Conservation (phyloP, 805 yeast species). For the Starmerella sp. region DNA sequence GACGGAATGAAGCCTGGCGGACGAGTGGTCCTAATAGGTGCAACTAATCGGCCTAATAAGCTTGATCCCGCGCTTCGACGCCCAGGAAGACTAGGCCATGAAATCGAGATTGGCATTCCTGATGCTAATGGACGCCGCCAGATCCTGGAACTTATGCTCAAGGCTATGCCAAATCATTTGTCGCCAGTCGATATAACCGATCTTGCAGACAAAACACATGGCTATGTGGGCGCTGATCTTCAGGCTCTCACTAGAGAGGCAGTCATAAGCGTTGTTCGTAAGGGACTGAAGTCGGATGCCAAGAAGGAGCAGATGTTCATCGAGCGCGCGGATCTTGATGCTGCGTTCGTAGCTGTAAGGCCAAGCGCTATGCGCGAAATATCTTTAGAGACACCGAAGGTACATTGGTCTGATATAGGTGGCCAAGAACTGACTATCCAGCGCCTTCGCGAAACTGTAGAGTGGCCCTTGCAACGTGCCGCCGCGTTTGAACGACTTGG, state of each 20-base stretch:
- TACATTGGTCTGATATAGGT: slow-evolving; percentile 88
- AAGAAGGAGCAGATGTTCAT: slow-evolving; percentile 36
- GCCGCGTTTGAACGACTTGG: slow-evolving; percentile 70
- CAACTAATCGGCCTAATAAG: slow-evolving; percentile 94
- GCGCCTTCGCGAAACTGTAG: slow-evolving; percentile 80
- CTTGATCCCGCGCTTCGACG: slow-evolving; percentile 90
- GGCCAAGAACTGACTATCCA: slow-evolving; percentile 80
- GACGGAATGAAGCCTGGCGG: slow-evolving; percentile 99
- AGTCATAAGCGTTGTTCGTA: slow-evolving; percentile 68
- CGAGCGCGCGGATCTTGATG: slow-evolving; percentile 46
- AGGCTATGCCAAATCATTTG: slow-evolving; percentile 47
- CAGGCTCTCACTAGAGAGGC: slow-evolving; percentile 80
- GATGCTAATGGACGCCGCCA: slow-evolving; percentile 69
- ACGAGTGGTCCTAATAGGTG: slow-evolving; percentile 96
- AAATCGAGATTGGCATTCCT: slow-evolving; percentile 84
- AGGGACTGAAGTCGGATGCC: slow-evolving; percentile 35
- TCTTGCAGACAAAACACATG: slow-evolving; percentile 76
- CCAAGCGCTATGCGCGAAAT: slow-evolving; percentile 98
- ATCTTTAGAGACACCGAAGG: slow-evolving; percentile 86
- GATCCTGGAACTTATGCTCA: slow-evolving; percentile 54
- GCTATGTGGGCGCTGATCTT: slow-evolving; percentile 94
- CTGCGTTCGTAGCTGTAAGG: slow-evolving; percentile 65
- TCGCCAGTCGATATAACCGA: slow-evolving; percentile 43
- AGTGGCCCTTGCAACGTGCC: slow-evolving; percentile 74
- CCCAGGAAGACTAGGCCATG: slow-evolving; percentile 85